Conservation (phyloP, 768 basidiomycete genomes). For the Mrakia gelida region DNA sequence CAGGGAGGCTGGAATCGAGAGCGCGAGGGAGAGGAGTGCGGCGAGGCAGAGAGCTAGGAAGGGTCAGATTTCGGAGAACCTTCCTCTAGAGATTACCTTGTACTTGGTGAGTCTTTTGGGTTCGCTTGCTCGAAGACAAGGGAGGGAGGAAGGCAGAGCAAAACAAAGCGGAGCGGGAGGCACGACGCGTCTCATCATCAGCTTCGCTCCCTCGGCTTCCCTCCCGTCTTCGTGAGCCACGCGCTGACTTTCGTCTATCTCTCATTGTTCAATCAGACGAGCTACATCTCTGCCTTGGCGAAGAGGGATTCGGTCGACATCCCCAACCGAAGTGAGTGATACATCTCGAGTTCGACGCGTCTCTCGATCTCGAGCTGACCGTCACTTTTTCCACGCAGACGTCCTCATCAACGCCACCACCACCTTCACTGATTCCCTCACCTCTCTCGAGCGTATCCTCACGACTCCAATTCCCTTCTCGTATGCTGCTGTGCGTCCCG, state of each 20-base stretch:
- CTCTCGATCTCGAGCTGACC: neutral
- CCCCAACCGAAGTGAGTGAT: conserved; percentile 49
- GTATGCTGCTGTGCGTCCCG: conserved; percentile 42
- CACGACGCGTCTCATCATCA: too few relatives aligned
- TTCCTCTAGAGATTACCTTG: neutral
- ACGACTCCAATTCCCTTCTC: conserved; percentile 75
- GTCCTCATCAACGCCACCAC: conserved; percentile 52
- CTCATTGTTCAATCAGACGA: neutral
- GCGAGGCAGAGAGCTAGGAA: conserved; percentile 3
- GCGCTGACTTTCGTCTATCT: too few relatives aligned
- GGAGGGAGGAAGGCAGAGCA: too few relatives aligned
- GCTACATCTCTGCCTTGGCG: conserved; percentile 57
- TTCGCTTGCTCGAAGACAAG: neutral
- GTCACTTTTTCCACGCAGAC: neutral
- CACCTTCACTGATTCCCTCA: conserved; percentile 56
- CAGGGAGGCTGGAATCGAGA: neutral
- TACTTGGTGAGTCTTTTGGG: neutral
- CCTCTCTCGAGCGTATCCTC: conserved; percentile 66
- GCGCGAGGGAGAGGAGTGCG: neutral
- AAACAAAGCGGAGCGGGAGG: too few relatives aligned
- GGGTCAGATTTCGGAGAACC: conserved; percentile 5
- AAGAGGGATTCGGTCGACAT: conserved; percentile 56
- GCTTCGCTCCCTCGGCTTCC: too few relatives aligned
- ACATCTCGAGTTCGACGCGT: neutral
- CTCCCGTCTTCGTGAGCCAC: too few relatives aligned